Conservation (phyloP, 2,329 filamentous ascomycete species). For the Alternaria postmessia region DNA sequence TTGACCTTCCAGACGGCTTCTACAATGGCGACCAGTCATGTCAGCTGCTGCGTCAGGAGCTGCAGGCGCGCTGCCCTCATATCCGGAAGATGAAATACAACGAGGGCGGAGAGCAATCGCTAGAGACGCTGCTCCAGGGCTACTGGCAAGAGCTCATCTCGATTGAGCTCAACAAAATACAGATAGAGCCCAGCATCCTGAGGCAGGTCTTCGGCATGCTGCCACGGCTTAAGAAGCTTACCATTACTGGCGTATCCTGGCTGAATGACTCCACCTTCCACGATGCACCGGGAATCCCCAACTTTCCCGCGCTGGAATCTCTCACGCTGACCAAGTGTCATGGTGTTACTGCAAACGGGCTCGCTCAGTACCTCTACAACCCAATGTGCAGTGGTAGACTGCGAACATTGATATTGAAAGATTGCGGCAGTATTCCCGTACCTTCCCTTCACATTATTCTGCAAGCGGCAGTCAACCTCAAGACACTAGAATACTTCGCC, state of each 20-base stretch:
- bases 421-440: slow-evolving; percentile 72
- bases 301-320: slow-evolving; percentile 77
- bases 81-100: slow-evolving; percentile 90
- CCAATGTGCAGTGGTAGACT: slow-evolving; percentile 65
- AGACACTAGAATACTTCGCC: slow-evolving; percentile 66
- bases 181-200: slow-evolving; percentile 74
- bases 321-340: slow-evolving; percentile 76
- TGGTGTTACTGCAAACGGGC: slow-evolving; percentile 73
- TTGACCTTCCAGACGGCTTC: slow-evolving; percentile 89
- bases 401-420: slow-evolving; percentile 72
- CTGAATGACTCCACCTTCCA: slow-evolving; percentile 82
- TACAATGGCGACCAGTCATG: slow-evolving; percentile 82
- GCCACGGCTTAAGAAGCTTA: slow-evolving; percentile 74
- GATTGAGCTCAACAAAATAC: slow-evolving; percentile 72
- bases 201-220: slow-evolving; percentile 75
- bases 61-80: slow-evolving; percentile 83
- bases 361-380: slow-evolving; percentile 72
- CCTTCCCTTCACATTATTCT: slow-evolving; percentile 69
- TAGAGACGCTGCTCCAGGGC: slow-evolving; percentile 73
- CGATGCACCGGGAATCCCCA: slow-evolving; percentile 69
- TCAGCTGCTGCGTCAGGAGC: slow-evolving; percentile 78
- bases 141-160: slow-evolving; percentile 77
- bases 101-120: slow-evolving; percentile 77
- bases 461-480: slow-evolving; percentile 64
- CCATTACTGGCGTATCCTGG: slow-evolving; percentile 72